Evolutionary conservation across 2,329 filamentous ascomycete genomes (phyloP).

Genomic region (Arthroderma sp.): DNA sequence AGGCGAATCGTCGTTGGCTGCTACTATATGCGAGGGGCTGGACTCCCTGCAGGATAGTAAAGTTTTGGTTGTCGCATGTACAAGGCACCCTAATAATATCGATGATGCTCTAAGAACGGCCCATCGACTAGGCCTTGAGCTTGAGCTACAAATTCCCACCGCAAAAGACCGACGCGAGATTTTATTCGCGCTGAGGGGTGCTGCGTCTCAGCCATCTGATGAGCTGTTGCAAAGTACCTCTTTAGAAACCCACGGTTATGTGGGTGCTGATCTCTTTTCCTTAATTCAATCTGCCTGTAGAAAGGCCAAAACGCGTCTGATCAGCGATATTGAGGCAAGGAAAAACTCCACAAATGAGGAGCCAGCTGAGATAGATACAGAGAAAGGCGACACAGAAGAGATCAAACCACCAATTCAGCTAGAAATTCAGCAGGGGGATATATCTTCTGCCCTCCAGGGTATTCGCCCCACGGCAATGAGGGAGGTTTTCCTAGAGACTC

Average conservation of each 20-base stretch:
- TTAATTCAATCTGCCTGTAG: slow-evolving; percentile 45
- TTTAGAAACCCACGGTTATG: slow-evolving; percentile 75
- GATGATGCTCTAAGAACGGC: slow-evolving; percentile 53
- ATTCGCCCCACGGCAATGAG: slow-evolving; percentile 78
- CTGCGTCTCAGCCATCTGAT: slow-evolving; percentile 38
- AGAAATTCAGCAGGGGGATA: slow-evolving; percentile 23
- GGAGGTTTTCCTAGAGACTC: slow-evolving; percentile 77
- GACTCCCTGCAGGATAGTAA: slow-evolving; percentile 32
- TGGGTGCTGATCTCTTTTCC: slow-evolving; percentile 59
- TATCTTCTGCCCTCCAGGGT: slow-evolving; percentile 44
- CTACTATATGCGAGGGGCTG: slow-evolving; percentile 29
- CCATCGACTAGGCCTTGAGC: slow-evolving; percentile 51
- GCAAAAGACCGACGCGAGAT: slow-evolving; percentile 59
- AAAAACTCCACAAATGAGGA: slow-evolving; percentile 1
- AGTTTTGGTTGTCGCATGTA: slow-evolving; percentile 63
- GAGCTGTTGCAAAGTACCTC: slow-evolving; percentile 48
- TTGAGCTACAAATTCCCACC: slow-evolving; percentile 68
- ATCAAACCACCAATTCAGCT: slow-evolving; percentile 12
- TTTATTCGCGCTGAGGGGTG: slow-evolving; percentile 44
- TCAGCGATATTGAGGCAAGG: slow-evolving; percentile 7
- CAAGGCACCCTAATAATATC: slow-evolving; percentile 59
- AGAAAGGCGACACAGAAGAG: slow-evolving; percentile 1
- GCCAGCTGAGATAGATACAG: neutral
- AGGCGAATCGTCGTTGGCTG: slow-evolving; percentile 25
- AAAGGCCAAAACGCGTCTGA: slow-evolving; percentile 22